Evolutionary conservation across 164 flowering plant genomes (phyloP).

Genomic region (Platanus orientalis): DNA sequence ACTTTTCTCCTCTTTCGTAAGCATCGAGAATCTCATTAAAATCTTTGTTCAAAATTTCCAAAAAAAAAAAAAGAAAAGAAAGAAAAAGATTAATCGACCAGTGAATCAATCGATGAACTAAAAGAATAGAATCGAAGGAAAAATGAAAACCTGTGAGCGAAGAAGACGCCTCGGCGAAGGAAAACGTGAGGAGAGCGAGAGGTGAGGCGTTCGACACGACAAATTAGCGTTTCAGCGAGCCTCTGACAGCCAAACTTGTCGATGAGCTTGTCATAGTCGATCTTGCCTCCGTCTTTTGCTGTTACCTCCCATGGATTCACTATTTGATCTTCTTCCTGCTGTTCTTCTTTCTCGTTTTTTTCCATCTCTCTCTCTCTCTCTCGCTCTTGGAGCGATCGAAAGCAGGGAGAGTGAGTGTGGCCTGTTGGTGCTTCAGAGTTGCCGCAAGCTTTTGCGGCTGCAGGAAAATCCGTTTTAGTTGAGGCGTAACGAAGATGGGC

Average conservation of each 20-base stretch:
- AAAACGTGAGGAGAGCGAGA: conserved; percentile 78
- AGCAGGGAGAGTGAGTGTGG: too few relatives aligned
- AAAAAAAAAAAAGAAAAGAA: background rate
- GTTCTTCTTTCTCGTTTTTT: too few relatives aligned
- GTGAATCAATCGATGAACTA: background rate
- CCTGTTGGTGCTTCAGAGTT: too few relatives aligned
- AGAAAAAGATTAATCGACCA: too few relatives aligned
- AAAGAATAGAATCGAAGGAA: background rate
- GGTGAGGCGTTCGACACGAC: conserved; percentile 80
- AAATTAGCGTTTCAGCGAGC: conserved; percentile 52
- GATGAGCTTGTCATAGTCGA: conserved; percentile 95
- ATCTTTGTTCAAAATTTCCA: conserved; percentile 36
- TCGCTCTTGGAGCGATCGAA: too few relatives aligned
- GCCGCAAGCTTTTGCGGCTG: too few relatives aligned
- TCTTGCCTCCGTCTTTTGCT: conserved; percentile 71
- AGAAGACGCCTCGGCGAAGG: conserved; percentile 95
- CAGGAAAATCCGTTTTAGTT: too few relatives aligned
- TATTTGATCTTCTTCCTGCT: conserved; percentile 57
- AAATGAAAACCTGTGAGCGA: conserved; percentile 64
- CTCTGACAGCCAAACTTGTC: conserved; percentile 87
- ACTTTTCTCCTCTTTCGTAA: conserved; percentile 79
- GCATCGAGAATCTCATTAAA: conserved; percentile 70
- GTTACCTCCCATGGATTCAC: conserved; percentile 92
- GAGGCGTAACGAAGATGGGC: too few relatives aligned
- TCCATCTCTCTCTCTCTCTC: too few relatives aligned